Evolutionary conservation across 305 asterid species (phyloP), one percentile per base, ranked within the genome.

Genomic region (Solanum chacoense): DNA sequence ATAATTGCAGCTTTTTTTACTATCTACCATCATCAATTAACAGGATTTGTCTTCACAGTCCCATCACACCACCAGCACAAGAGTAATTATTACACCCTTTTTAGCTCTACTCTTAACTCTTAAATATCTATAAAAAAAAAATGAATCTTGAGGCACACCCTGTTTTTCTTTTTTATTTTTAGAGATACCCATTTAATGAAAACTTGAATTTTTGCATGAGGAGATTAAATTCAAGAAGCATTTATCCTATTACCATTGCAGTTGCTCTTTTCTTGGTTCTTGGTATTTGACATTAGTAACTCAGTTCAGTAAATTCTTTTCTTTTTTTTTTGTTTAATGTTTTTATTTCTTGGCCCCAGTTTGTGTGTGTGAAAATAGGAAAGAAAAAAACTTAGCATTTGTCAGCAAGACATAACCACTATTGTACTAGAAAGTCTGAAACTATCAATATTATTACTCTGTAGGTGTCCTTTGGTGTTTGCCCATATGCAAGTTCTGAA

Each of bases 401-500:
- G 87, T 84, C 87, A 84, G 74, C 74, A 18, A 55, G 73, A 84
- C 74, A 55, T 55, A 84, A 84, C 73, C 29, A 84, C 74, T 84
- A 20, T 31, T 50, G 74, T 84, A 84, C 87, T 55, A 50, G 42
- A 8, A 50, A 84, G 74, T 20, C 87, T 84, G 87, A 28, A 50
- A 55, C 87, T 84, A 18, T 31, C 87, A 84, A 55, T 55, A 84
- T 84, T 84, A 84, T 84, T 84, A 84, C 45, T 83, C 73, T 45
- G 63, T 83, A n/a, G 6, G 29, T 11, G 74, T 84, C 87, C 87
- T 84, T 84, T 84, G 87, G 18, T 84, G 87, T 84, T 84, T 55
- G 74, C 87, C 74, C 87, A 84, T 84, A 55, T 84, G 87, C 87
- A 84, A 45, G 5, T 20, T 40, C 85, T 79, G 67, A 79, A 81